Percentiles rank a stretch among this genome's conserved stretches.
Evolutionary conservation across 129 eudicot species (phyloP).

Genomic region (Flaveria ramosissima): DNA sequence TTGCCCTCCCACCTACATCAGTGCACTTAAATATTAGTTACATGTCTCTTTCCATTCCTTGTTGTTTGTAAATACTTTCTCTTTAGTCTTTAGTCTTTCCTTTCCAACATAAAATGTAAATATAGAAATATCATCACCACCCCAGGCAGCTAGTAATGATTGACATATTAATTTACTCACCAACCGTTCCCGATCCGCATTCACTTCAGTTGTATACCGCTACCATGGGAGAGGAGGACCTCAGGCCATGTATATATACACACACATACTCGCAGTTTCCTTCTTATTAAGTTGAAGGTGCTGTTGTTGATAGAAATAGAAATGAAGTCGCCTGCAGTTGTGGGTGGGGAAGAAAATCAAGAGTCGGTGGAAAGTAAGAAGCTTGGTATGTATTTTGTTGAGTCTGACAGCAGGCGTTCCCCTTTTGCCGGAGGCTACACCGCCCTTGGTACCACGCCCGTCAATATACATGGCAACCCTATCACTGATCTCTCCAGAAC

Average conservation of each 20-base stretch:
- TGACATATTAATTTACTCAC: conserved; percentile 8
- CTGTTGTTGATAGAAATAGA: conserved; percentile 32
- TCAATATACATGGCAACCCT: conserved; percentile 76
- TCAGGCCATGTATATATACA: no score
- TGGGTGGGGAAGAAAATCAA: neutral
- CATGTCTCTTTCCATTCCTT: conserved; percentile 15
- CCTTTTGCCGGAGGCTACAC: conserved; percentile 76
- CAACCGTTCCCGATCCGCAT: conserved; percentile 38
- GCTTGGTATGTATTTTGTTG: conserved; percentile 60
- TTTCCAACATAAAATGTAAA: neutral
- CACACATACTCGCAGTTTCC: no score
- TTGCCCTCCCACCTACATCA: neutral
- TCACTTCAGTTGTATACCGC: conserved; percentile 6
- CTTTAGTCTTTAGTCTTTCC: neutral
- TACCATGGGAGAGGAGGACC: neutral
- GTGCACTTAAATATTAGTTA: conserved; percentile 10
- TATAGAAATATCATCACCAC: neutral
- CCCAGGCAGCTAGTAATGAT: neutral
- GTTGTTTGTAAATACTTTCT: neutral
- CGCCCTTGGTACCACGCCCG: conserved; percentile 71
- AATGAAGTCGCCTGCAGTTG: conserved; percentile 50
- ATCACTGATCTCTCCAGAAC: conserved; percentile 67
- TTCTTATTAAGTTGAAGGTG: neutral
- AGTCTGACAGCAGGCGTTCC: conserved; percentile 77
- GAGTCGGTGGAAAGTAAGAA: conserved; percentile 44